phyloP scores from a whole-genome alignment of 2,329 filamentous ascomycete species.

The Fusarium goolgardi region DNA sequence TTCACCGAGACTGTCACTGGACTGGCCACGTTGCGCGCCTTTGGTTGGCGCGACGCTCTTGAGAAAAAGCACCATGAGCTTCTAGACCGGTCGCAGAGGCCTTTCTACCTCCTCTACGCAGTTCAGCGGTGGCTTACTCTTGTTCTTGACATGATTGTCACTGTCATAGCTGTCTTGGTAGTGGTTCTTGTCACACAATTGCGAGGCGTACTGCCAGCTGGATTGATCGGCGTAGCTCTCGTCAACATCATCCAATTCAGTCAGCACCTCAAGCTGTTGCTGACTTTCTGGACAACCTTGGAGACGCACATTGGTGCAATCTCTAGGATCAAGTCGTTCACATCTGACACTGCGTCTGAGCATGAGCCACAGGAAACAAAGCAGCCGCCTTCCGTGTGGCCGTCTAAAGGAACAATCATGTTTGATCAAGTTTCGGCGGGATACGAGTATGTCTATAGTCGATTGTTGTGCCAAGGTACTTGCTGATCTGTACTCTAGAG shows the following conservation, averaged over 20 bases:
- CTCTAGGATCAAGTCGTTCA: conserved; percentile 41
- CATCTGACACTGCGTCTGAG: conserved; percentile 23
- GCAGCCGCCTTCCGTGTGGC: conserved; percentile 78
- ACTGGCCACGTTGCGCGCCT: conserved; percentile 61
- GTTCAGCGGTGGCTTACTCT: conserved; percentile 45
- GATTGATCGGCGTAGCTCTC: conserved; percentile 44
- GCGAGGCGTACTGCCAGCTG: conserved; percentile 18
- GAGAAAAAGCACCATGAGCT: conserved; percentile 50
- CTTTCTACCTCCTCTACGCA: conserved; percentile 58
- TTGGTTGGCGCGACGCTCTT: conserved; percentile 57
- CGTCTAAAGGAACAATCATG: conserved; percentile 80
- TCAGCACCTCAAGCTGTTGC: conserved; percentile 46
- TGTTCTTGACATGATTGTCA: conserved; percentile 43
- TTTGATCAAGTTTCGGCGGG: conserved; percentile 69
- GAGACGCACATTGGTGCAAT: conserved; percentile 48
- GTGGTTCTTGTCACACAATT: conserved; percentile 35
- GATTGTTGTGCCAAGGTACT: accelerated
- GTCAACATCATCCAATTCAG: conserved; percentile 49
- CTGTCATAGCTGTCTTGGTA: conserved; percentile 35
- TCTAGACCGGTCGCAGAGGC: conserved; percentile 58
- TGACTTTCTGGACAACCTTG: conserved; percentile 49
- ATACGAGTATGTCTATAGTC: conserved; percentile 3
- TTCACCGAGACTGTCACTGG: conserved; percentile 62
- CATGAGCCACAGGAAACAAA: conserved; percentile 30
- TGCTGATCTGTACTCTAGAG: background rate